These are phyloP conservation scores for Coprinellus aureogranulatus DNA, from an alignment of 768 basidiomycete species.

Conservation along the genomic window DNA sequence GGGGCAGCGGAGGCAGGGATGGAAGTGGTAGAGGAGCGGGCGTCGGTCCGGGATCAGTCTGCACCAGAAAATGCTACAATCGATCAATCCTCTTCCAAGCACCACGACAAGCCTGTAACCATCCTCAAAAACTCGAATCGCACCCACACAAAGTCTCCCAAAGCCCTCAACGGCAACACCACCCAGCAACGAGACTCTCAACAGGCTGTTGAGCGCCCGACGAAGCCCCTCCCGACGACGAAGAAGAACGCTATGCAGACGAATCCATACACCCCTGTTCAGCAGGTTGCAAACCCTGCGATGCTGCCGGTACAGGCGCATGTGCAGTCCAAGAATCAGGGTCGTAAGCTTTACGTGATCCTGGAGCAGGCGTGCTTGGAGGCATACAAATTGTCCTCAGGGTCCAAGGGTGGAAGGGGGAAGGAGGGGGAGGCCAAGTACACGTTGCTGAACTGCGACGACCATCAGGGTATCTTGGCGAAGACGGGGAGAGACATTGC, in stretches of 20 bases:
- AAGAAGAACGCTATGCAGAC: slow-evolving; percentile 41
- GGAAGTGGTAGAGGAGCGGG: slow-evolving; percentile 21
- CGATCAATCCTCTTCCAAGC: slow-evolving; percentile 3
- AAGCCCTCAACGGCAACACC: slow-evolving; percentile 18
- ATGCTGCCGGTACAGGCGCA: slow-evolving; percentile 84
- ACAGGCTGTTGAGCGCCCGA: slow-evolving; percentile 41
- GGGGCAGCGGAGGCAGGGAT: slow-evolving; percentile 12
- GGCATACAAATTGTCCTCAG: slow-evolving; percentile 80
- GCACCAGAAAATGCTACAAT: slow-evolving; percentile 9
- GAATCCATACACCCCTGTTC: slow-evolving; percentile 44
- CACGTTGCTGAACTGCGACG: slow-evolving; percentile 95
- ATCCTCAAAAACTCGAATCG: slow-evolving; percentile 17
- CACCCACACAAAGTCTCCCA: slow-evolving; percentile 15
- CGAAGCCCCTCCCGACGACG: slow-evolving; percentile 57
- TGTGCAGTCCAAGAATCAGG: slow-evolving; percentile 56
- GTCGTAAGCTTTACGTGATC: slow-evolving; percentile 79
- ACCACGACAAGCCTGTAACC: slow-evolving; percentile 18
- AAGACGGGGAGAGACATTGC: slow-evolving; percentile 98
- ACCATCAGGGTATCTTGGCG: slow-evolving; percentile 97
- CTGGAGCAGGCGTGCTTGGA: slow-evolving; percentile 94
- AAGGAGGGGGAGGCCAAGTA: slow-evolving; percentile 87
- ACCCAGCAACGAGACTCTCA: slow-evolving; percentile 6
- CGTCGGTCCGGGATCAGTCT: slow-evolving; percentile 1
- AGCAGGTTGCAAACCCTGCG: slow-evolving; percentile 61
- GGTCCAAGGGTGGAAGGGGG: slow-evolving; percentile 52